Conservation (phyloP, 371 early-diverging fungal genomes). For the Mucor racemosus region DNA sequence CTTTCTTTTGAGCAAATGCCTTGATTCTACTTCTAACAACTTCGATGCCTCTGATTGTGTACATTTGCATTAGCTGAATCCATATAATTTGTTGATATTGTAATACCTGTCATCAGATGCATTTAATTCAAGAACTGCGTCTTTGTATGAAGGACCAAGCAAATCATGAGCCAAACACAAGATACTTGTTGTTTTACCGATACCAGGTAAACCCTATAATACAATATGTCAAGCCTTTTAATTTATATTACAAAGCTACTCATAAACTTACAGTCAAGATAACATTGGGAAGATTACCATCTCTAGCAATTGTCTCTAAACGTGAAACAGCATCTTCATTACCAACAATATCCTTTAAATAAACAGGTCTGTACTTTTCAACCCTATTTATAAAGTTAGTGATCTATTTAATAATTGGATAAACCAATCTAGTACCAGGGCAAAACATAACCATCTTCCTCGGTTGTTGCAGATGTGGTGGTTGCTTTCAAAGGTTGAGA, state of each 20-base stretch:
- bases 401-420: not conserved
- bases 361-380: conserved; percentile 95
- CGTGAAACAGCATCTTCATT: conserved; percentile 94
- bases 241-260: not conserved
- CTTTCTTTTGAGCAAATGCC: conserved; percentile 97
- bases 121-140: conserved; percentile 95
- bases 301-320: conserved; percentile 82
- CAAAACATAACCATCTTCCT: not conserved
- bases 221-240: not conserved
- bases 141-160: conserved; percentile 84
- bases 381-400: conserved; percentile 65
- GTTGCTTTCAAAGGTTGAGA: not conserved
- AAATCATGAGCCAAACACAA: conserved; percentile 89
- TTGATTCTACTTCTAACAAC: conserved; percentile 98
- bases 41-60: conserved; percentile 87
- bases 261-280: conserved; percentile 80
- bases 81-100: not conserved
- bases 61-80: no score
- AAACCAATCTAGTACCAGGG: not conserved
- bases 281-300: conserved; percentile 97
- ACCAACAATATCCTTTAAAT: conserved; percentile 94
- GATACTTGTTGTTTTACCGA: conserved; percentile 99
- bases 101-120: conserved; percentile 97
- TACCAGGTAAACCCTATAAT: conserved; percentile 93
- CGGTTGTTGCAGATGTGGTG: not conserved